These are phyloP conservation scores for Colletotrichum simmondsii DNA, from an alignment of 2,329 filamentous ascomycete species.

Conservation along the genomic window DNA sequence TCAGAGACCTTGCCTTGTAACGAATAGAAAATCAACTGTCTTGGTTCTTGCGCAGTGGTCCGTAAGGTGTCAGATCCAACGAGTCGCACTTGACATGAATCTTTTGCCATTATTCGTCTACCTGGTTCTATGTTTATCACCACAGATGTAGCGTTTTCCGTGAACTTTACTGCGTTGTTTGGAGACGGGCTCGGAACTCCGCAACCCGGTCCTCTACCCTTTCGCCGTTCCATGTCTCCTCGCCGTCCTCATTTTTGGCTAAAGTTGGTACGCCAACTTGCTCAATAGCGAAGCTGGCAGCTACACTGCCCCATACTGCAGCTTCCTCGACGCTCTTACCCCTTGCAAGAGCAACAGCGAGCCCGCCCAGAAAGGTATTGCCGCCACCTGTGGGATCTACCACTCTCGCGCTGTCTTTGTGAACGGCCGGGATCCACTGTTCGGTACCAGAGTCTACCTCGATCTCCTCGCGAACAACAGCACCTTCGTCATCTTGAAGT, in stretches of 20 bases:
- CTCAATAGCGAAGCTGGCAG: conserved; percentile 93
- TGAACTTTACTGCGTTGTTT: neutral
- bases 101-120: neutral
- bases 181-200: conserved; percentile 58
- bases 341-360: conserved; percentile 68
- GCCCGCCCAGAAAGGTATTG: conserved; percentile 83
- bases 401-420: conserved; percentile 65
- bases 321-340: conserved; percentile 74
- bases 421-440: conserved; percentile 84
- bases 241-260: conserved; percentile 51
- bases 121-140: neutral
- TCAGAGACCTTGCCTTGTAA: neutral
- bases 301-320: conserved; percentile 80
- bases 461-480: conserved; percentile 66
- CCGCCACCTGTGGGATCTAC: conserved; percentile 96
- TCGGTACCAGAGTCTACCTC: conserved; percentile 73
- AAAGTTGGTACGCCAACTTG: conserved; percentile 85
- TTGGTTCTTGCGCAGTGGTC: neutral
- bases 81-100: neutral
- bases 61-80: neutral
- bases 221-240: conserved; percentile 72
- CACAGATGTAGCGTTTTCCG: neutral
- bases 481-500: conserved; percentile 63
- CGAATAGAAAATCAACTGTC: neutral
- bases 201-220: conserved; percentile 62